A percentile compares a stretch with the other conserved stretches of the same genome.
Conservation (phyloP, 768 basidiomycete species). For the Tricholoma terreum region DNA sequence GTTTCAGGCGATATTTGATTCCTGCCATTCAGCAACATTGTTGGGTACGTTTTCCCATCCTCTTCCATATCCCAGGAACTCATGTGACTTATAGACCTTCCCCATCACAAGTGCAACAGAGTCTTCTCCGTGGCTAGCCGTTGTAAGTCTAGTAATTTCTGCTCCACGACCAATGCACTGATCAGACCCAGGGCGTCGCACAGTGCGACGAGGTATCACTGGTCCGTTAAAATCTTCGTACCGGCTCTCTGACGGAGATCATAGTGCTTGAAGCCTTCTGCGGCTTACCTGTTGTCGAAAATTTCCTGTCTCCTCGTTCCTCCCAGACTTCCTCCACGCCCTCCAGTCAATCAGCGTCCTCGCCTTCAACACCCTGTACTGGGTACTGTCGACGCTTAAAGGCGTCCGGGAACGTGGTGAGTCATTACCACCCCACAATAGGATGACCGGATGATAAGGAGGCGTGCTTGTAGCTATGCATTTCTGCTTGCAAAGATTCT, state of each 20-base stretch:
- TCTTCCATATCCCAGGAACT: not conserved
- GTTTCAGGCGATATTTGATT: not conserved
- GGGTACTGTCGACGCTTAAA: constrained; percentile 1
- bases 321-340: not conserved
- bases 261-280: not conserved
- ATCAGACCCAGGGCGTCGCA: not conserved
- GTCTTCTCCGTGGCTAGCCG: not conserved
- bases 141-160: not conserved
- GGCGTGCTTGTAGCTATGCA: not conserved
- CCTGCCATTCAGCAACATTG: constrained; percentile 1
- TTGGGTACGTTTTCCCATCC: not conserved
- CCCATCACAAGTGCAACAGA: constrained; percentile 3
- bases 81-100: not conserved
- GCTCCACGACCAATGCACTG: not conserved
- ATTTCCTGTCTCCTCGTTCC: not conserved
- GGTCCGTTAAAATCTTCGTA: not conserved
- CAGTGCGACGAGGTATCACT: not conserved
- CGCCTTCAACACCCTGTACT: not conserved
- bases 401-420: constrained; percentile 1
- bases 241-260: not conserved
- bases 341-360: not conserved
- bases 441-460: not conserved
- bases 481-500: constrained; percentile 3
- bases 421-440: not conserved
- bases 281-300: not conserved